phyloP scores from a whole-genome alignment of 1,284 basidiomycete species.

The Ustanciosporium gigantosporum region DNA sequence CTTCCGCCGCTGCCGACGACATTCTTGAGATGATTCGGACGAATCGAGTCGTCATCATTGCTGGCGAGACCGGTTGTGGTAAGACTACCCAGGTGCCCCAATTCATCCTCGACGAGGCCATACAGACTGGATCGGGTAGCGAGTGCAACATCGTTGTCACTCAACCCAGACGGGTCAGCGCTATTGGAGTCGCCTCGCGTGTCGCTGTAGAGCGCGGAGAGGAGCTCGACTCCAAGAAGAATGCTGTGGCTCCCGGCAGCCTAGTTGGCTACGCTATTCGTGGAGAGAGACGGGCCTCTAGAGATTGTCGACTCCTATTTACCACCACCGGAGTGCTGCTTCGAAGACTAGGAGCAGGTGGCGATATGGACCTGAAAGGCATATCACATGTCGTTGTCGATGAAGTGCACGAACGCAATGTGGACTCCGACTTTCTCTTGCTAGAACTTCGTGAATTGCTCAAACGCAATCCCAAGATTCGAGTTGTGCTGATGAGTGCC shows the following conservation, averaged over 20 bases:
- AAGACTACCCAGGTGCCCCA: constrained; percentile 84
- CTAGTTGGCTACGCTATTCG: constrained; percentile 85
- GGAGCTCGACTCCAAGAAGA: constrained; percentile 65
- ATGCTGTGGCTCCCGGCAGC: constrained; percentile 12
- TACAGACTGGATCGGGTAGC: constrained; percentile 69
- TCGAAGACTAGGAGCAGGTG: constrained; percentile 71
- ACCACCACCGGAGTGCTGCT: constrained; percentile 91
- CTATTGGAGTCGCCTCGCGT: constrained; percentile 83
- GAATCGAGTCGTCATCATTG: constrained; percentile 40
- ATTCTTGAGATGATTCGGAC: constrained; percentile 60
- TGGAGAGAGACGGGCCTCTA: constrained; percentile 75
- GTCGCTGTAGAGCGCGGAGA: constrained; percentile 83
- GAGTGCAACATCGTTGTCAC: constrained; percentile 81
- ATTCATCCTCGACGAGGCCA: constrained; percentile 75
- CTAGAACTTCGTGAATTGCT: constrained; percentile 81
- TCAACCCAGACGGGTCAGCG: constrained; percentile 86
- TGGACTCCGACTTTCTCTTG: constrained; percentile 86
- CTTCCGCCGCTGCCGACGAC: constrained; percentile 78
- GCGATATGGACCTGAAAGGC: constrained; percentile 72
- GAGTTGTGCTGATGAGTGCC: constrained; percentile 68
- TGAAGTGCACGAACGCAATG: constrained; percentile 88
- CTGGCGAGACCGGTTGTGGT: constrained; percentile 72
- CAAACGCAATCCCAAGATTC: constrained; percentile 72
- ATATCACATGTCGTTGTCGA: constrained; percentile 88
- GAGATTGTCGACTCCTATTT: constrained; percentile 71